Evolutionary conservation across 192 early-diverging fungal species (phyloP).

Genomic region (Coemansia sp.): DNA sequence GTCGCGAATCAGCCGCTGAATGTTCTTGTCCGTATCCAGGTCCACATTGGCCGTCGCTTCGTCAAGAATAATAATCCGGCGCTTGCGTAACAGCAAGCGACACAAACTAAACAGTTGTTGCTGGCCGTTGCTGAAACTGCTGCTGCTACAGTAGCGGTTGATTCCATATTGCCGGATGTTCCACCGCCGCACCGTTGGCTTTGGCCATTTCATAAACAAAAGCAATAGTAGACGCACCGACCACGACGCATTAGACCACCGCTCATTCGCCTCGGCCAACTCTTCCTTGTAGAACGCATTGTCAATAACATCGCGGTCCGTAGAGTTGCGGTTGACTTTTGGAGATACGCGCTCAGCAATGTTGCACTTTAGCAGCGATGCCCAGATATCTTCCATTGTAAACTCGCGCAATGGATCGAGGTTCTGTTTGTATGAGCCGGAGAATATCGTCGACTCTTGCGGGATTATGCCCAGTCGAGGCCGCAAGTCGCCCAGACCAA

Average conservation of each 20-base stretch:
- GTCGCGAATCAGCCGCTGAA: conserved; percentile 45
- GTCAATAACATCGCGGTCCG: not conserved
- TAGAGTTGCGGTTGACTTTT: not conserved
- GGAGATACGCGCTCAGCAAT: conserved; percentile 8
- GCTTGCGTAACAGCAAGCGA: conserved; percentile 56
- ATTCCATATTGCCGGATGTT: not conserved
- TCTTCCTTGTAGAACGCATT: not conserved
- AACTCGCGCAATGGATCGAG: conserved; percentile 76
- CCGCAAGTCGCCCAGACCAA: conserved; percentile 58
- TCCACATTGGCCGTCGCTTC: conserved; percentile 72
- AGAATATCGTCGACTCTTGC: conserved; percentile 72
- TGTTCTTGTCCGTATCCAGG: conserved; percentile 20
- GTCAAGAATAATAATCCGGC: conserved; percentile 62
- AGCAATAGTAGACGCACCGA: conserved; percentile 1
- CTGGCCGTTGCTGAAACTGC: conserved; percentile 53
- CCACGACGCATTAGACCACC: conserved; percentile 17
- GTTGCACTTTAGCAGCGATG: conserved; percentile 51
- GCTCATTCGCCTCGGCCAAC: not conserved
- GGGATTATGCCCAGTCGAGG: conserved; percentile 63
- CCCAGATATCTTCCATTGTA: conserved; percentile 68
- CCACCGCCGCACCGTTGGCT: not conserved
- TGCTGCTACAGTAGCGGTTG: not conserved
- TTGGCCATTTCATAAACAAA: conserved; percentile 5
- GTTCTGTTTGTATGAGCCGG: conserved; percentile 71
- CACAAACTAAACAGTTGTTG: conserved; percentile 66